Percentiles rank a stretch among this genome's conserved stretches.
Conservation (phyloP, 352 stramenopile species). For the Aphanomyces astaci region DNA sequence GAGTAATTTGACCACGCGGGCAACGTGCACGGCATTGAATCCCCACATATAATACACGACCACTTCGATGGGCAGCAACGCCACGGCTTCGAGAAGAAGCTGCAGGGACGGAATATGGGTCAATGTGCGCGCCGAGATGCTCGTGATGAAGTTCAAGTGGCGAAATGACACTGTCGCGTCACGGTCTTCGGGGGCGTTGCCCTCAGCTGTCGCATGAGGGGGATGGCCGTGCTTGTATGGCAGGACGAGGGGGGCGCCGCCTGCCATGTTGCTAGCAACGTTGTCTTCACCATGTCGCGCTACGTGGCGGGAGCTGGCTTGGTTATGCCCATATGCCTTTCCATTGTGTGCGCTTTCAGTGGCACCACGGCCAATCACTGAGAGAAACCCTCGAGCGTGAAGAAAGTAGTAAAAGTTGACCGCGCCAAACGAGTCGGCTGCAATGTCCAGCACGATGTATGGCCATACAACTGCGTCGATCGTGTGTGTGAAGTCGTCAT, state of each 20-base stretch:
- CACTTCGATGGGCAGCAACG: conserved; percentile 48
- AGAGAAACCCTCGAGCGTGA: background rate
- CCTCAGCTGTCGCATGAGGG: background rate
- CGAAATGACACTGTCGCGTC: background rate
- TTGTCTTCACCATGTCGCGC: background rate
- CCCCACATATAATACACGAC: conserved; percentile 29
- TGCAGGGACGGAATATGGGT: conserved; percentile 23
- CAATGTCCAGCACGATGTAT: background rate
- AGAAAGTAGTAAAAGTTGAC: conserved; percentile 21
- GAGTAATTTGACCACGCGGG: conserved; percentile 52
- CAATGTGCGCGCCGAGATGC: background rate
- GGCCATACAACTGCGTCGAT: background rate
- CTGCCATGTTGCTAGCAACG: background rate
- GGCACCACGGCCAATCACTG: background rate
- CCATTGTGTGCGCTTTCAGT: background rate
- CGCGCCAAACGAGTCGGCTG: conserved; percentile 1
- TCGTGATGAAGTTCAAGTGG: conserved; percentile 18
- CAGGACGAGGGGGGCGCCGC: background rate
- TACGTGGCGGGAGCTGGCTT: background rate
- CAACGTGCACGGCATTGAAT: conserved; percentile 52
- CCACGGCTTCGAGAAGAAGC: conserved; percentile 43
- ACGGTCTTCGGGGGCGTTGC: background rate
- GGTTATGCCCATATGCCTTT: background rate
- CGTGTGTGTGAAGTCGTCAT: no score
- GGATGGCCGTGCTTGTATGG: background rate